Percentiles rank a stretch among this genome's conserved stretches.
Evolutionary conservation across 257 asterid species (phyloP).

Genomic region (Nicotiana undulata): DNA sequence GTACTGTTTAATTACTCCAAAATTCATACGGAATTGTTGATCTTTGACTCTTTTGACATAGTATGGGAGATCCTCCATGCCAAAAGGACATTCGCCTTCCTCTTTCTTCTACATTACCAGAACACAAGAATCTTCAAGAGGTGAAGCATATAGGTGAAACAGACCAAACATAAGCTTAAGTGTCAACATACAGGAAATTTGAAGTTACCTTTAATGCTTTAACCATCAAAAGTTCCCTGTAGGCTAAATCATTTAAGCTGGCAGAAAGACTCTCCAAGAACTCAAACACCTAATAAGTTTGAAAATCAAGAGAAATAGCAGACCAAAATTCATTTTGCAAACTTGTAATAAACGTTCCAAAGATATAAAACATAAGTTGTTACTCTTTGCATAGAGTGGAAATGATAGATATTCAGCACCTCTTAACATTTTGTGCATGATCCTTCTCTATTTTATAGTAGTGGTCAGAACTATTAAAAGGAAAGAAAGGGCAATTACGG

Average conservation of each 20-base stretch:
- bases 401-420: too few species aligned
- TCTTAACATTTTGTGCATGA: too few species aligned
- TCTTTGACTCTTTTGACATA: constrained; percentile 68
- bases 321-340: not conserved
- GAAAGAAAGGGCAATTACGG: not conserved
- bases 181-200: not conserved
- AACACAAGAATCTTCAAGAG: constrained; percentile 10
- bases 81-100: constrained; percentile 76
- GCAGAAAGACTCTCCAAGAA: constrained; percentile 78
- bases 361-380: too few species aligned
- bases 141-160: constrained; percentile 5
- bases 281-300: constrained; percentile 54
- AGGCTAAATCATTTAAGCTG: constrained; percentile 71
- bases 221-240: constrained; percentile 61
- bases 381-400: too few species aligned
- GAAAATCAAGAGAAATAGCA: constrained; percentile 12
- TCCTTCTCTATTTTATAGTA: too few species aligned
- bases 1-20: constrained; percentile 73
- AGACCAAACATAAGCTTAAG: not conserved
- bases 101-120: constrained; percentile 56
- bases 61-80: constrained; percentile 76
- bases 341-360: too few species aligned
- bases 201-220: constrained; percentile 72
- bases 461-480: not conserved
- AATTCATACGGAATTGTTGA: constrained; percentile 57